These are phyloP conservation scores for Botryosphaeria dothidea DNA, from an alignment of 2,329 filamentous ascomycete genomes.

Conservation along the genomic window DNA sequence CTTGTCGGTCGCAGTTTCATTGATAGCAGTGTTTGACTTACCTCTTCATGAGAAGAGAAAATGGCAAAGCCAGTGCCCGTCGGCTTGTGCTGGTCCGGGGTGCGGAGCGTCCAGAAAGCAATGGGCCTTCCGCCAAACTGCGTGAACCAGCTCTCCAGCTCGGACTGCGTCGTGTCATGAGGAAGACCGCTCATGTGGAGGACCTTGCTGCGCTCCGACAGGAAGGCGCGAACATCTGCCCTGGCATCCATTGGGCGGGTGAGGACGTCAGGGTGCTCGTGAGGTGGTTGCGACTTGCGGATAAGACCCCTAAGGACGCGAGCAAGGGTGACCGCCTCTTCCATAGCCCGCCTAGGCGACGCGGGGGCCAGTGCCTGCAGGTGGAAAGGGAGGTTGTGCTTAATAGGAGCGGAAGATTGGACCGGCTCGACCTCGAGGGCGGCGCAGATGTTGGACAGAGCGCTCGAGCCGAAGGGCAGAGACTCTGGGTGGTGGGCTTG, in stretches of 20 bases:
- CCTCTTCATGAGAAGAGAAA: constrained; percentile 98
- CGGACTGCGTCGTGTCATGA: constrained; percentile 97
- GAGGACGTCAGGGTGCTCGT: constrained; percentile 92
- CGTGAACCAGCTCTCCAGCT: constrained; percentile 99
- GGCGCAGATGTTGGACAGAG: constrained; percentile 95
- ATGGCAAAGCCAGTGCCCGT: constrained; percentile 97
- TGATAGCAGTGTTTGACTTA: constrained; percentile 52
- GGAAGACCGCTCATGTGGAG: constrained; percentile 96
- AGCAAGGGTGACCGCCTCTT: constrained; percentile 92
- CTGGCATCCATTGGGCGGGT: constrained; percentile 95
- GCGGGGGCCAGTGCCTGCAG: constrained; percentile 93
- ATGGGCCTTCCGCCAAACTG: constrained; percentile 97
- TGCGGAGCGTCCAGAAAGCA: constrained; percentile 97
- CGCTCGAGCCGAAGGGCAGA: constrained; percentile 91
- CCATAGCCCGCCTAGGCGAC: constrained; percentile 93
- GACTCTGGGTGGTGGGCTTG: constrained; percentile 98
- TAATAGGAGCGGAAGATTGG: constrained; percentile 95
- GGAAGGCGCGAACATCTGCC: constrained; percentile 92
- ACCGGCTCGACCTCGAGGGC: constrained; percentile 97
- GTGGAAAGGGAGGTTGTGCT: constrained; percentile 97
- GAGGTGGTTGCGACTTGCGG: constrained; percentile 90
- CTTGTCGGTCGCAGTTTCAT: background rate
- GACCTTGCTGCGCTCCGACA: constrained; percentile 96
- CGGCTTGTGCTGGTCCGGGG: constrained; percentile 98
- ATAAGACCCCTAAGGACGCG: constrained; percentile 90